Evolutionary conservation across 108 stramenopile genomes (phyloP).

Genomic region (Epithemia pelagica): DNA sequence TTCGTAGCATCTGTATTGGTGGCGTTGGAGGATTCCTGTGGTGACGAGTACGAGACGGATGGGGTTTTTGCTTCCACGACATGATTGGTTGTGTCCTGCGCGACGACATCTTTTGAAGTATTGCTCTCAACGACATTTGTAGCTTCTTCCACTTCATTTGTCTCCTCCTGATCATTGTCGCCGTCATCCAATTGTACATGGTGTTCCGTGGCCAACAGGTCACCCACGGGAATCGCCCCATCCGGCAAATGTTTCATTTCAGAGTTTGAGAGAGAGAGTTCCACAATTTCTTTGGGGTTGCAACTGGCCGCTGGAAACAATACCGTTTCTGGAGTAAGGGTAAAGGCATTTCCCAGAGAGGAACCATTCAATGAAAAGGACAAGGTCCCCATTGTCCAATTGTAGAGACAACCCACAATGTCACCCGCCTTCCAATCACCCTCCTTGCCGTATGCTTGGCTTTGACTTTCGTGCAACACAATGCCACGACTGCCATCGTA

Average conservation of each 20-base stretch:
- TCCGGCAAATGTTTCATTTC: constrained; percentile 34
- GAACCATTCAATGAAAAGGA: constrained; percentile 68
- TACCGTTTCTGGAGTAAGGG: neutral
- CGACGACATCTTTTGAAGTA: neutral
- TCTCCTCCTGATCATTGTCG: neutral
- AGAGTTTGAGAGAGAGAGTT: constrained; percentile 35
- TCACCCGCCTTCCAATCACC: constrained; percentile 75
- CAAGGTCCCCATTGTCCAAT: constrained; percentile 23
- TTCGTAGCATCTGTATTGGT: constrained; percentile 14
- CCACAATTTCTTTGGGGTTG: constrained; percentile 63
- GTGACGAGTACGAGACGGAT: neutral
- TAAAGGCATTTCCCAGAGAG: constrained; percentile 58
- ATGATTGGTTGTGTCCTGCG: neutral
- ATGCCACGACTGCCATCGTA: constrained; percentile 71
- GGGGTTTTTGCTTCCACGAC: too few relatives aligned
- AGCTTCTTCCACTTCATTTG: neutral
- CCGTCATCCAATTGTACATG: constrained; percentile 10
- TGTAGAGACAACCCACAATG: constrained; percentile 56
- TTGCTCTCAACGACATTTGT: constrained; percentile 6
- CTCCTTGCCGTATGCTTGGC: constrained; percentile 32
- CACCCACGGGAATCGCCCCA: constrained; percentile 29
- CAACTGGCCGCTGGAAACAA: constrained; percentile 57
- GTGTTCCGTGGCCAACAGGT: constrained; percentile 20
- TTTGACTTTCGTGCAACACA: constrained; percentile 53
- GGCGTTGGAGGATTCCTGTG: constrained; percentile 14